These are phyloP conservation scores for Candida silvicultrix DNA, from an alignment of 805 yeast genomes.

Conservation along the genomic window DNA sequence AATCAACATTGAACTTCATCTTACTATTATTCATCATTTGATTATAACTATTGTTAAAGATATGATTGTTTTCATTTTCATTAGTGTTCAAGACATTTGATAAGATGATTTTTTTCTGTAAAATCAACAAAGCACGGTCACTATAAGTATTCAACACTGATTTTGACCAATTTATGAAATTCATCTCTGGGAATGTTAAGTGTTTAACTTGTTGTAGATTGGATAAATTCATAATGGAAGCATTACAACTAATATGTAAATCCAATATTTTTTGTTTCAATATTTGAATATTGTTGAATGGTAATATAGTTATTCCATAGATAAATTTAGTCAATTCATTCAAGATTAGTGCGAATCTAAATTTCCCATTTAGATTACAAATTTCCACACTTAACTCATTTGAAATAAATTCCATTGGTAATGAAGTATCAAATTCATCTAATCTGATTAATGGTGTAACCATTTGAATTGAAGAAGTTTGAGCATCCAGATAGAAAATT, in stretches of 20 bases:
- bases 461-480: slow-evolving; percentile 49
- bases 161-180: slow-evolving; percentile 40
- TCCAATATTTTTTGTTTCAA: slow-evolving; percentile 44
- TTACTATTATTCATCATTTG: slow-evolving; percentile 23
- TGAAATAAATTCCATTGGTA: slow-evolving; percentile 41
- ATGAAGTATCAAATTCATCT: slow-evolving; percentile 50
- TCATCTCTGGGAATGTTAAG: slow-evolving; percentile 29
- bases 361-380: slow-evolving; percentile 47
- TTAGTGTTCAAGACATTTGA: slow-evolving; percentile 21
- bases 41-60: slow-evolving; percentile 21
- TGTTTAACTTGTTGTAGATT: slow-evolving; percentile 27
- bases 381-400: slow-evolving; percentile 36
- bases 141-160: slow-evolving; percentile 45
- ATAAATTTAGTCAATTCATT: slow-evolving; percentile 47
- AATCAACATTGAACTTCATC: slow-evolving; percentile 20
- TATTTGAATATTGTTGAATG: slow-evolving; percentile 33
- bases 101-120: slow-evolving; percentile 30
- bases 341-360: slow-evolving; percentile 42
- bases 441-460: slow-evolving; percentile 46
- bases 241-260: slow-evolving; percentile 42
- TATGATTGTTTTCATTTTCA: slow-evolving; percentile 19
- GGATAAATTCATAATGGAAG: slow-evolving; percentile 37
- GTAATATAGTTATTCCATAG: slow-evolving; percentile 40
- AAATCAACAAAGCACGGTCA: slow-evolving; percentile 43
- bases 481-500: slow-evolving; percentile 50